Evolutionary conservation across 2,329 filamentous ascomycete species (phyloP).

Genomic region (Diplodia intermedia): DNA sequence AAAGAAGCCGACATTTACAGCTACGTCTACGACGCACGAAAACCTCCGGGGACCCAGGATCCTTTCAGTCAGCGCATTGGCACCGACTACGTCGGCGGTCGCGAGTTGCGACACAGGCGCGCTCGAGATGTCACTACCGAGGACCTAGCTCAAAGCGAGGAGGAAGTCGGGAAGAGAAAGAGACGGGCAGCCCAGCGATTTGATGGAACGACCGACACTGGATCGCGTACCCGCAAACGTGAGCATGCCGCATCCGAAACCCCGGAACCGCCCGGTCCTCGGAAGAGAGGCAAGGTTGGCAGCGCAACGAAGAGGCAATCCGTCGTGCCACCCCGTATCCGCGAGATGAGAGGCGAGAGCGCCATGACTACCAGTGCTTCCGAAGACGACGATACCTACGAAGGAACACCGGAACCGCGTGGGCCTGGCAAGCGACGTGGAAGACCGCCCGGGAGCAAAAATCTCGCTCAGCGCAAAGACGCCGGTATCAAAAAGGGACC

Average conservation of each 20-base stretch:
- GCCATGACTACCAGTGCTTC: constrained; percentile 40
- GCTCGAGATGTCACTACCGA: constrained; percentile 42
- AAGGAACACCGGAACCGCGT: constrained; percentile 33
- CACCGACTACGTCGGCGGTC: constrained; percentile 53
- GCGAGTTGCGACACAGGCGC: constrained; percentile 56
- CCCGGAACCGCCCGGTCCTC: constrained; percentile 44
- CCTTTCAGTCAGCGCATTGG: constrained; percentile 61
- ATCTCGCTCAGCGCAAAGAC: constrained; percentile 54
- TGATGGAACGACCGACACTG: constrained; percentile 41
- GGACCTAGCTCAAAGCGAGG: constrained; percentile 45
- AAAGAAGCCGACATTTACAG: constrained; percentile 68
- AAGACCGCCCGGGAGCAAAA: constrained; percentile 55
- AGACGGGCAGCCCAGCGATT: constrained; percentile 46
- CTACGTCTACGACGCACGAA: constrained; percentile 63
- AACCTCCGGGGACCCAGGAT: constrained; percentile 59
- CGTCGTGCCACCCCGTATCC: constrained; percentile 52
- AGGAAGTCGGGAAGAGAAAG: constrained; percentile 46
- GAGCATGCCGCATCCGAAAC: constrained; percentile 42
- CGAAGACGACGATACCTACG: constrained; percentile 37
- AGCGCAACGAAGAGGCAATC: constrained; percentile 33
- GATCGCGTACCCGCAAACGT: constrained; percentile 29
- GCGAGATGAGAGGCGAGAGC: constrained; percentile 54
- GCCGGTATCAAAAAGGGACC: constrained; percentile 59
- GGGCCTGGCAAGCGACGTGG: constrained; percentile 41
- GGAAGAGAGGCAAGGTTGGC: constrained; percentile 40